phyloP scores from a whole-genome alignment of 768 basidiomycete genomes.

The Mycena leptocephala region DNA sequence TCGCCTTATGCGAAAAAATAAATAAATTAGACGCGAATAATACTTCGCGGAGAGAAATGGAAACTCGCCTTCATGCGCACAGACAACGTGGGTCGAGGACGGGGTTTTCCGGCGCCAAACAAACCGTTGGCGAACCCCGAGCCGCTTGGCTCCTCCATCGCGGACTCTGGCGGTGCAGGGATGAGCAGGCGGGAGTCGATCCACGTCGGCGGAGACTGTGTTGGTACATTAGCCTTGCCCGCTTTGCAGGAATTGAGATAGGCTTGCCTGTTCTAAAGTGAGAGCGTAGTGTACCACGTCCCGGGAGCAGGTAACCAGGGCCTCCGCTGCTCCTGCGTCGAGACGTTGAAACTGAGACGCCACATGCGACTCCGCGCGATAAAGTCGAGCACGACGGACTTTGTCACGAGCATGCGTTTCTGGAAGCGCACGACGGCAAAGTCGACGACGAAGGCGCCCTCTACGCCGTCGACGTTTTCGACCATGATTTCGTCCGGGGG shows the following conservation, averaged over 20 bases:
- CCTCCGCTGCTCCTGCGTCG: conserved; percentile 29
- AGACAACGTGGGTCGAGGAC: conserved; percentile 41
- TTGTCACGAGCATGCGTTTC: conserved; percentile 79
- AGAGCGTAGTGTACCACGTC: conserved; percentile 52
- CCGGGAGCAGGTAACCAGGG: conserved; percentile 21
- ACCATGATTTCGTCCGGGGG: conserved; percentile 71
- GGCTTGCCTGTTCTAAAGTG: too few species aligned
- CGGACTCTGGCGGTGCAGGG: conserved; percentile 40
- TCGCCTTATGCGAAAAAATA: not conserved
- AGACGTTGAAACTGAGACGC: conserved; percentile 61
- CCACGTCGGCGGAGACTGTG: conserved; percentile 62
- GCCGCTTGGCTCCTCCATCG: conserved; percentile 19
- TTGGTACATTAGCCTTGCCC: too few species aligned
- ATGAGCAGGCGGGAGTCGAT: conserved; percentile 59
- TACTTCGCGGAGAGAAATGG: conserved; percentile 33
- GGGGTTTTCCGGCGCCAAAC: conserved; percentile 29
- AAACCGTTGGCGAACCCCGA: conserved; percentile 24
- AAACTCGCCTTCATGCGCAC: conserved; percentile 46
- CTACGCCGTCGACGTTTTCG: conserved; percentile 64
- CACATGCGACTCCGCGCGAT: conserved; percentile 77
- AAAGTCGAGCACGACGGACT: conserved; percentile 72
- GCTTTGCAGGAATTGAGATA: too few species aligned
- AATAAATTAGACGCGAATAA: too few species aligned
- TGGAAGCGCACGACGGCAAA: conserved; percentile 75
- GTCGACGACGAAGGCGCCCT: conserved; percentile 68